Base-by-base conservation (phyloP, 768 basidiomycete species). In the Pleurotus sapidus region DNA sequence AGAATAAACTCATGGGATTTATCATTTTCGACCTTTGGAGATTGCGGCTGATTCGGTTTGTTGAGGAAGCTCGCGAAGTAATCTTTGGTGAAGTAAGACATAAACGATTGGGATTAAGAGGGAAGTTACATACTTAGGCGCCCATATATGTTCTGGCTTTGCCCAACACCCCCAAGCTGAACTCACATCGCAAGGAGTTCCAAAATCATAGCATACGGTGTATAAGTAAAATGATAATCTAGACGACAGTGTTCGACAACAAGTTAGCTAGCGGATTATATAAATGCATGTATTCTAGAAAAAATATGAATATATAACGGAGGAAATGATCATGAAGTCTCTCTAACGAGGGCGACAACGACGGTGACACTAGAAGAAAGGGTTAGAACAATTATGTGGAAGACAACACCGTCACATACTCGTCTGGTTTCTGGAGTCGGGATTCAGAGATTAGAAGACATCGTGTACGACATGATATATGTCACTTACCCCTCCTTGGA, bases 61-160 rank as follows among this genome's bases (percentile, higher is more conserved):
- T 76, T 67, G 66, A 93, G 75, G 65, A 93, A 92, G 67, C 90
- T 91, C 53, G 89, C 88, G 67, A 94, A 93, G 69, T 93, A 93
- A 64, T 92, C 89, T 90, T 92, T 92, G 59, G 55, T 63, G 51
- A 53, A 53, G 40, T 53, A 53, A 15, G 51, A 25, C 49, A 54
- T 30, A 34, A 9, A 34, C 30, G 9, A 11, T 34, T 34, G 30
- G 30, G 30, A 34, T 34, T 34, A 34, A 11, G 30, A 34, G 30
- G 30, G 30, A 34, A 34, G 30, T 20, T 11, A 34, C 11, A 30
- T 6, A 1, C 30, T 34, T 34, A 34, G 30, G 30, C 30, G 30
- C 30, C 30, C 30, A 34, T 9, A 11, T 34, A 34, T 11, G 30
- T 34, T 34, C 9, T 7, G 27, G 6, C 2, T 11, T 8, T 30